Evolutionary conservation across 495 filamentous ascomycete species (phyloP).

Genomic region (Aspergillus sclerotiicarbonarius): DNA sequence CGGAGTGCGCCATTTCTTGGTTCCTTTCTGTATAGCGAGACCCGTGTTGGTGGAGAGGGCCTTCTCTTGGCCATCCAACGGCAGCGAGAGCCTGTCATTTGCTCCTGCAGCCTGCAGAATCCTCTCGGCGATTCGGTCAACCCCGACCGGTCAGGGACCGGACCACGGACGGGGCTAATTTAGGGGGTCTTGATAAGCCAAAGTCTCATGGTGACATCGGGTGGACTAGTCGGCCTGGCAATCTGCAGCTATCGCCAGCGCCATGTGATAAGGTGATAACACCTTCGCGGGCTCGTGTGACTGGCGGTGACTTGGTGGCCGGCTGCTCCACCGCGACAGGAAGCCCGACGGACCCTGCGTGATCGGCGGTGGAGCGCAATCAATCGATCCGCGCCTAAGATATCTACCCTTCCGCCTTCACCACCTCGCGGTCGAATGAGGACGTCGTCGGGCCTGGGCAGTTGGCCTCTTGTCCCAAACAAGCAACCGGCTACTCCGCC

Average conservation of each 20-base stretch:
- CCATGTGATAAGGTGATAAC: no score
- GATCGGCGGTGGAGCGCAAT: not conserved
- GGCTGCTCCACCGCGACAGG: not conserved
- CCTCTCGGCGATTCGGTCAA: no score
- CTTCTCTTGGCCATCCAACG: no score
- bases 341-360: not conserved
- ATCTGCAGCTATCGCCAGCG: not conserved
- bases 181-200: not conserved
- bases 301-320: not conserved
- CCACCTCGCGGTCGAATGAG: no score
- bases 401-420: not conserved
- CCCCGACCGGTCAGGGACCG: no score
- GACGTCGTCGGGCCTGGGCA: no score
- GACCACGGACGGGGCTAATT: no score
- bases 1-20: not conserved
- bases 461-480: not conserved
- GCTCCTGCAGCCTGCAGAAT: no score
- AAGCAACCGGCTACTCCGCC: not conserved
- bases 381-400: not conserved
- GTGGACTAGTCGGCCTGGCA: no score
- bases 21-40: no score
- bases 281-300: not conserved
- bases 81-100: no score
- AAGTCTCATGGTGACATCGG: not conserved
- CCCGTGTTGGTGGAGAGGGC: no score